Percentiles rank a stretch among this genome's conserved stretches.
Evolutionary conservation across 148 eudicot genomes (phyloP).

Genomic region (Gaultheria prostrata): DNA sequence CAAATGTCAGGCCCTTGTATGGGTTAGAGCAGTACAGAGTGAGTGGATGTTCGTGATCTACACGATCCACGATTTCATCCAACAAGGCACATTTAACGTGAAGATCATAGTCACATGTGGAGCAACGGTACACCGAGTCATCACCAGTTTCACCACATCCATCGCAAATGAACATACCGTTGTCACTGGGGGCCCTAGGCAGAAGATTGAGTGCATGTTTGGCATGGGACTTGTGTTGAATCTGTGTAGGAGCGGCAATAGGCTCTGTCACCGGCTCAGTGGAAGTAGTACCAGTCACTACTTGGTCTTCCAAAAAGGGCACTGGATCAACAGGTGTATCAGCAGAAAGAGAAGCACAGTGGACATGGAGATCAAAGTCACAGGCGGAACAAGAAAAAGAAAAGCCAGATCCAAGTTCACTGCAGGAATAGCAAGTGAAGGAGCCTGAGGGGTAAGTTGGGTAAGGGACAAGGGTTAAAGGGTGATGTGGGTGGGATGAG

Average conservation of each 20-base stretch:
- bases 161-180: slow-evolving; percentile 30
- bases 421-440: slow-evolving; percentile 26
- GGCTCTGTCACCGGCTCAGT: background rate
- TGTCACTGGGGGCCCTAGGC: slow-evolving; percentile 18
- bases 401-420: slow-evolving; percentile 21
- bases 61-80: slow-evolving; percentile 13
- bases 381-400: slow-evolving; percentile 25
- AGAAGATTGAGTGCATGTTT: slow-evolving; percentile 36
- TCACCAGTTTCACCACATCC: slow-evolving; percentile 29
- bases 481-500: slow-evolving; percentile 29
- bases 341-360: slow-evolving; percentile 9
- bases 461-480: slow-evolving; percentile 24
- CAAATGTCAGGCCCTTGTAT: background rate
- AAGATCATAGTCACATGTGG: slow-evolving; percentile 35
- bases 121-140: slow-evolving; percentile 33
- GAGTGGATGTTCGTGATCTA: slow-evolving; percentile 24
- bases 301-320: background rate
- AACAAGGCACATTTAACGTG: slow-evolving; percentile 27
- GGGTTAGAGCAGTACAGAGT: slow-evolving; percentile 18
- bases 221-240: slow-evolving; percentile 37
- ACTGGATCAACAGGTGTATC: background rate
- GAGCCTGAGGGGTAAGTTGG: slow-evolving; percentile 24
- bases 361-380: slow-evolving; percentile 30
- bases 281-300: background rate
- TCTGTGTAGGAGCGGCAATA: background rate